These are phyloP conservation scores for Boletus sp. DNA, from an alignment of 768 basidiomycete genomes.

Conservation along the genomic window DNA sequence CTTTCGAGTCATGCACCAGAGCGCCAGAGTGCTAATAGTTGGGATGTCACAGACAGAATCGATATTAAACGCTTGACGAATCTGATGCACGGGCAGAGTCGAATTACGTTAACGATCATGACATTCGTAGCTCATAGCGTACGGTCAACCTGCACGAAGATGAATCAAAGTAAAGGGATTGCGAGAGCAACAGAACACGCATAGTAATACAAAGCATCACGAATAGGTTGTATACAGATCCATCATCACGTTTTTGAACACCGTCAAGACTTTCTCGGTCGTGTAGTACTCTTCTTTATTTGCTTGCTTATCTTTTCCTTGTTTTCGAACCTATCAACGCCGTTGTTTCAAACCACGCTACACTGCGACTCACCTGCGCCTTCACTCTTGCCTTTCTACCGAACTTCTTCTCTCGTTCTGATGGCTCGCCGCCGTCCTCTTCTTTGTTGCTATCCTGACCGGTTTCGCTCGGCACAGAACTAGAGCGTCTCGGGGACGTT, in stretches of 20 bases:
- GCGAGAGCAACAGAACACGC: conserved; percentile 6
- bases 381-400: conserved; percentile 39
- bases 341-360: background rate
- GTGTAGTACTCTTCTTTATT: conserved; percentile 19
- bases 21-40: background rate
- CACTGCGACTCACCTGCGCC: conserved; percentile 35
- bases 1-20: background rate
- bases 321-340: conserved; percentile 1
- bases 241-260: background rate
- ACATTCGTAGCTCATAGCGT: background rate
- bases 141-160: background rate
- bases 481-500: conserved; percentile 21
- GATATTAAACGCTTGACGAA: background rate
- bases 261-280: conserved; percentile 27
- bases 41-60: background rate
- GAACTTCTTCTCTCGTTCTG: conserved; percentile 34
- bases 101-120: background rate
- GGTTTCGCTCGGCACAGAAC: conserved; percentile 41
- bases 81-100: too few relatives aligned
- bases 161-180: conserved; percentile 7
- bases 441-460: conserved; percentile 28
- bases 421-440: conserved; percentile 26
- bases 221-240: conserved; percentile 8
- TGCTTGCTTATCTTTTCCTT: conserved; percentile 33
- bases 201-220: conserved; percentile 16